Base-by-base conservation (phyloP, 805 yeast genomes). In the Zygosaccharomyces bisporus region DNA sequence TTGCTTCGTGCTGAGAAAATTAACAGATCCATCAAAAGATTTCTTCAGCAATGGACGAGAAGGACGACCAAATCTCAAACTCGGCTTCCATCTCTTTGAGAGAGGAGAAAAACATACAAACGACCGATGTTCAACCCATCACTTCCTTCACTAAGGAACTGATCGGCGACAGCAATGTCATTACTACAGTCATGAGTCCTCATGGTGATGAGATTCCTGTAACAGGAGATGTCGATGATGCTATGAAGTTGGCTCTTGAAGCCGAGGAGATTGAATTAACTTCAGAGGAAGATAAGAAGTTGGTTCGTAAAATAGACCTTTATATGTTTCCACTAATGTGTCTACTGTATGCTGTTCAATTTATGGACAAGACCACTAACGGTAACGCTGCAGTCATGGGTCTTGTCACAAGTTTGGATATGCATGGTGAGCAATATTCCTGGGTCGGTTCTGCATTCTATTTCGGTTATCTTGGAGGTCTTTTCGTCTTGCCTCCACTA, bases 381-480 rank as follows among this genome's bases (percentile, higher is more conserved):
- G 65, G 74, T 5, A 71, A 67, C 39, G 75, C 79, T 3, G 67
- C 79, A 10, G 69, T 77, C 34, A 64, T 72, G 69, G 80, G 76
- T 39, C 63, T 71, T 43, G 60, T 61, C 46, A 57, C 53, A 4
- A 77, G 68, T 44, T 62, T 68, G 49, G 61, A 61, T 50, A 74
- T 75, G 75, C 42, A 52, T 49, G 64, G 67, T 13, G 44, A 49
- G 13, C 54, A 68, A 54, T 71, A 74, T 55, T 55, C 74, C 41
- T 75, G 81, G 78, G 59, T 72, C n/a, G 76, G 81, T 9, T 68
- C 80, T 2, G 70, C 76, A 9, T 79, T 79, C 51, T 79, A 78
- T 52, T 55, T 82, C 24, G 88, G 87, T 2, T 82, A 80, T 56
- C 60, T 82, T 38, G 66, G 62, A 32, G 54, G 54, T 6, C 31